Evolutionary conservation across 2,329 filamentous ascomycete species (phyloP).

Genomic region (Neonectria sp.): DNA sequence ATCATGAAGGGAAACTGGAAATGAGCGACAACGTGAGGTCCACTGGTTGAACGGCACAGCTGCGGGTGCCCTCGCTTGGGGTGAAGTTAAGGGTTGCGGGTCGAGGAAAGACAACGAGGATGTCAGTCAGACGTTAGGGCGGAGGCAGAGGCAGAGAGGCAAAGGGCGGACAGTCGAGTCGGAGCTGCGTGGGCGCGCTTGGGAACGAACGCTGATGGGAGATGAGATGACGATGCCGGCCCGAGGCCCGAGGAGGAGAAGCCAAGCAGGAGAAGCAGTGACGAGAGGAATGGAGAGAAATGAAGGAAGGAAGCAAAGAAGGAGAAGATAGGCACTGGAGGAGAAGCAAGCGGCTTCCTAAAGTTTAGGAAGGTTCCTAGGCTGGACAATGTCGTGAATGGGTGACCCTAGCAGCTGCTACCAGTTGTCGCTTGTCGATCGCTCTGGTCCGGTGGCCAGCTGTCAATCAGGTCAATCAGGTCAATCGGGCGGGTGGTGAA

Average conservation of each 20-base stretch:
- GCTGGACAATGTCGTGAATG: constrained; percentile 5
- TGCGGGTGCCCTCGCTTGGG: constrained; percentile 1
- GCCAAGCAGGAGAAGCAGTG: background rate
- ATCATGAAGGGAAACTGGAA: constrained; percentile 47
- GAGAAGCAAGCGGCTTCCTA: constrained; percentile 1
- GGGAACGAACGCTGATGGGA: constrained; percentile 13
- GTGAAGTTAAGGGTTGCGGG: constrained; percentile 22
- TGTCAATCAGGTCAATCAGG: constrained; percentile 2
- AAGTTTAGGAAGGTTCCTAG: background rate
- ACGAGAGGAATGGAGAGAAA: background rate
- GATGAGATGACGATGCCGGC: background rate
- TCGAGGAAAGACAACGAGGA: constrained; percentile 26
- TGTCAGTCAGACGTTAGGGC: constrained; percentile 21
- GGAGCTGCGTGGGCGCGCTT: background rate
- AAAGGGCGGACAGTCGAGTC: constrained; percentile 4
- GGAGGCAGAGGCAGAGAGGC: constrained; percentile 1
- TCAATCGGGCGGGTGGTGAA: background rate
- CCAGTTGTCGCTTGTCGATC: constrained; percentile 1
- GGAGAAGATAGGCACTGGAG: background rate
- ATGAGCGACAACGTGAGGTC: constrained; percentile 44
- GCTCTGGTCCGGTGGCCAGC: constrained; percentile 6
- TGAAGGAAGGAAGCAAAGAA: background rate
- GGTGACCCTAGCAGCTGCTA: constrained; percentile 1
- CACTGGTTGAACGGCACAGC: constrained; percentile 38
- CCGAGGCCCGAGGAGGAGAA: background rate